A percentile compares a stretch with the other conserved stretches of the same genome.
These are phyloP conservation scores for Angomonas desouzai DNA, from an alignment of 208 protist species.

Conservation along the genomic window DNA sequence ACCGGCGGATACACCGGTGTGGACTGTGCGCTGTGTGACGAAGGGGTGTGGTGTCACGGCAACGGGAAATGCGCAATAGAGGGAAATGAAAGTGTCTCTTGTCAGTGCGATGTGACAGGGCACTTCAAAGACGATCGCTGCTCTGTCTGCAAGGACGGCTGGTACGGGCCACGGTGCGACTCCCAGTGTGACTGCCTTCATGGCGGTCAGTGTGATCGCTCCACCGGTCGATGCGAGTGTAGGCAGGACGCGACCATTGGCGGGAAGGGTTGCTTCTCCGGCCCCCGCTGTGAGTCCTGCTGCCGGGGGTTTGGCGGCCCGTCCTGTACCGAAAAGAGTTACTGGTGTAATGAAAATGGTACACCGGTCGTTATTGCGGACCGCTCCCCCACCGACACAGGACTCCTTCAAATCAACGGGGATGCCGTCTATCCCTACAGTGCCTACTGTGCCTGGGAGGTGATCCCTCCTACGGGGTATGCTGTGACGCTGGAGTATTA, in stretches of 20 bases:
- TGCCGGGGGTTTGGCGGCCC: constrained; percentile 56
- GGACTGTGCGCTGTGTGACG: constrained; percentile 73
- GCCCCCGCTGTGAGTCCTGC: constrained; percentile 67
- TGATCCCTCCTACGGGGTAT: constrained; percentile 31
- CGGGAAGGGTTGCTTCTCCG: constrained; percentile 48
- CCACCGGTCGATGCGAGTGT: constrained; percentile 53
- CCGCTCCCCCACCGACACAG: constrained; percentile 13
- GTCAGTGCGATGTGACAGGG: constrained; percentile 42
- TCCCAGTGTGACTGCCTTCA: constrained; percentile 55
- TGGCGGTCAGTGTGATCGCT: constrained; percentile 44
- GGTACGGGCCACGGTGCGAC: constrained; percentile 73
- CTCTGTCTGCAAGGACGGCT: constrained; percentile 42
- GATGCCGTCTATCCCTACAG: constrained; percentile 47
- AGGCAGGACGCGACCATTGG: constrained; percentile 23
- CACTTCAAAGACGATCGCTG: constrained; percentile 56
- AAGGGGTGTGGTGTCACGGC: constrained; percentile 48
- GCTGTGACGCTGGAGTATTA: constrained; percentile 38
- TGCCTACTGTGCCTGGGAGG: constrained; percentile 50
- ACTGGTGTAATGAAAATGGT: constrained; percentile 58
- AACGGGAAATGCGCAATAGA: constrained; percentile 38
- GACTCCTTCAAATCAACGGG: constrained; percentile 67
- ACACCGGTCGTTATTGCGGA: constrained; percentile 34
- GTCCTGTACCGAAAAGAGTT: constrained; percentile 53
- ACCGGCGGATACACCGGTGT: constrained; percentile 29
- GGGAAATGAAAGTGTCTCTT: constrained; percentile 26